Evolutionary conservation across 116 monocot species (phyloP), one percentile per base, ranked within the genome.

Genomic region (Trichopus zeylanicus): DNA sequence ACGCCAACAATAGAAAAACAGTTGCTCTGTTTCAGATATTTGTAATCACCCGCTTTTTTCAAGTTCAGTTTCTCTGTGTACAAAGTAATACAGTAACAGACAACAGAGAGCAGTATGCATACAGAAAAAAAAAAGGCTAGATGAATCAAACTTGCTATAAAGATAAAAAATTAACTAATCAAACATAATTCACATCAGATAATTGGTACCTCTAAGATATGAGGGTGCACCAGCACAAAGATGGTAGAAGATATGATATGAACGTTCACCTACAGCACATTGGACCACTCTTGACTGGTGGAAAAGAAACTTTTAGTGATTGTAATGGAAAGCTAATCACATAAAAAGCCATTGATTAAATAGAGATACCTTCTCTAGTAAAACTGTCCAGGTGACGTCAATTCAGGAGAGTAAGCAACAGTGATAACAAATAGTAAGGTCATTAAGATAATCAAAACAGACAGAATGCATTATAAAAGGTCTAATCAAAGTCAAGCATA

Each of bases 211-310:
- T 81, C 69, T 83, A 20, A 95, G 84, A 61, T 75, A 65, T 26
- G 29, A 51, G 23, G 91, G 69, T 62, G 95, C 95, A 68, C 95
- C 95, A 51, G 84, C 76, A 73, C 95, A 95, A n/a, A 95, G 87
- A 69, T 90, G 95, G 77, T 95, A 95, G 83, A 95, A 95, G 65
- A 90, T 84, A 75, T 95, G 95, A 75, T 95, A 95, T 21, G 95
- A 95, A 5, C 90, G 72, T 72, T 95, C 95, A 31, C 91, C 86
- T 32, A 74, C 64, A n/a, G 84, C 79, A 77, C 91, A 95, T 64
- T 95, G 95, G 56, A 95, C 95, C 22, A 95, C 90, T 67, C 95
- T 81, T 69, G 95, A 95, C 95, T 95, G 87, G 30, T 71, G 29
- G 71, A 38, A 25, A 59, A 52, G 56, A 71, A 18, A 39, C n/a